These are phyloP conservation scores for Lippia alba DNA, from an alignment of 305 asterid species.

Conservation along the genomic window DNA sequence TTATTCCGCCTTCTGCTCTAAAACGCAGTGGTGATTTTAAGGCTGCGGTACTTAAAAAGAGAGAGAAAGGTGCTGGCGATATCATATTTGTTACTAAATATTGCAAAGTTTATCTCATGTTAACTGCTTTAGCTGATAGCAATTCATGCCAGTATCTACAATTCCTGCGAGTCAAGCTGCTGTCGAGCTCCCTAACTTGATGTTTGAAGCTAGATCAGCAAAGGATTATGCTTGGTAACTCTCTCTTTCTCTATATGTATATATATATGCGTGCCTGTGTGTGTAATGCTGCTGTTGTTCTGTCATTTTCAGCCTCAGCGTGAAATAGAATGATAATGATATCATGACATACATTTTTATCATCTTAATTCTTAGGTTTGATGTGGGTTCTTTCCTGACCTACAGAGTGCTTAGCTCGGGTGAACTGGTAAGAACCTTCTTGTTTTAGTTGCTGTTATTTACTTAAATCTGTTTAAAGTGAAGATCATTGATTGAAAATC, in stretches of 20 bases:
- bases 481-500: too few species aligned
- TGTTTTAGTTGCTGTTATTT: slow-evolving; percentile 8
- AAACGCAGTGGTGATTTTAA: slow-evolving; percentile 32
- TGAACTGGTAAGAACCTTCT: slow-evolving; percentile 60
- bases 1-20: slow-evolving; percentile 30
- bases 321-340: not conserved
- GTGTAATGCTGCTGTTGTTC: too few species aligned
- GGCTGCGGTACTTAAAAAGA: slow-evolving; percentile 38
- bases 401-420: slow-evolving; percentile 59
- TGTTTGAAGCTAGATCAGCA: slow-evolving; percentile 82
- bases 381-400: slow-evolving; percentile 67
- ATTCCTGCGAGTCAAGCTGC: slow-evolving; percentile 64
- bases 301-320: not conserved
- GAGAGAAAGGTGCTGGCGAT: slow-evolving; percentile 38
- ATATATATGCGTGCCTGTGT: not conserved
- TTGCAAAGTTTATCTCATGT: slow-evolving; percentile 25
- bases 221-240: slow-evolving; percentile 89
- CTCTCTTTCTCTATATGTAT: not conserved
- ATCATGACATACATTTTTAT: slow-evolving; percentile 27
- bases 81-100: slow-evolving; percentile 4
- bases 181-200: slow-evolving; percentile 59
- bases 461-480: not conserved
- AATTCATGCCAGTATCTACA: slow-evolving; percentile 42
- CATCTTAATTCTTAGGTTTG: slow-evolving; percentile 60
- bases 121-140: slow-evolving; percentile 11